These are phyloP conservation scores for Voacanga thouarsii DNA, from an alignment of 257 asterid species.

Conservation along the genomic window DNA sequence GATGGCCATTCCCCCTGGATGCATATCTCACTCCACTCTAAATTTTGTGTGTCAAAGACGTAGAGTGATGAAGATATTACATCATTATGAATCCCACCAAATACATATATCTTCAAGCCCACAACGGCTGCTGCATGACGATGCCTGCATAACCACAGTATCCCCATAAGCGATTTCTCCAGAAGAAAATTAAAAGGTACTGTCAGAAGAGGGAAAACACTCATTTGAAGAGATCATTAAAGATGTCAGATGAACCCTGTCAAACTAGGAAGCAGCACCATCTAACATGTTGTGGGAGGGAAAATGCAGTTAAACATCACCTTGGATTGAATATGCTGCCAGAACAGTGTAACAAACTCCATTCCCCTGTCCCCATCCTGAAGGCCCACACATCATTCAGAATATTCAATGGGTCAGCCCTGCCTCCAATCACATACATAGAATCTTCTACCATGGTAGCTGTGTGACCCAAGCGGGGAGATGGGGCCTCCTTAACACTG, in stretches of 20 bases:
- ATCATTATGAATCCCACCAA: constrained; percentile 71
- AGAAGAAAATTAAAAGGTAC: not conserved
- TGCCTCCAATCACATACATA: constrained; percentile 80
- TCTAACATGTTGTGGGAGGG: not conserved
- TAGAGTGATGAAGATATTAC: constrained; percentile 53
- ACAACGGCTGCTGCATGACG: constrained; percentile 83
- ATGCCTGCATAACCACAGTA: constrained; percentile 52
- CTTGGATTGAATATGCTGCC: constrained; percentile 69
- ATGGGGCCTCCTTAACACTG: constrained; percentile 53
- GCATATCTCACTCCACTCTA: constrained; percentile 61
- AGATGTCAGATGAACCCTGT: not conserved
- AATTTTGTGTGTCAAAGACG: constrained; percentile 57
- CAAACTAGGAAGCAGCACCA: not conserved
- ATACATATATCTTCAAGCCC: constrained; percentile 71
- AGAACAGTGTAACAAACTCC: constrained; percentile 65
- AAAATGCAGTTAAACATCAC: constrained; percentile 34
- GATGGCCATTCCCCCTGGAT: constrained; percentile 64
- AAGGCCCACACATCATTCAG: constrained; percentile 85
- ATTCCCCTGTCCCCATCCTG: constrained; percentile 43
- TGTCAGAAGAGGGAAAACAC: not conserved
- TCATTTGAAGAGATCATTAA: not conserved
- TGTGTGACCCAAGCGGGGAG: constrained; percentile 89
- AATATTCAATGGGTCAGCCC: constrained; percentile 80
- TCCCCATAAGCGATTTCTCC: not conserved
- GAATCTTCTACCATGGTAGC: constrained; percentile 56